A percentile compares a stretch with the other conserved stretches of the same genome.
Evolutionary conservation across 2,329 filamentous ascomycete species (phyloP).

Genomic region (Phaeosphaeria sp.): DNA sequence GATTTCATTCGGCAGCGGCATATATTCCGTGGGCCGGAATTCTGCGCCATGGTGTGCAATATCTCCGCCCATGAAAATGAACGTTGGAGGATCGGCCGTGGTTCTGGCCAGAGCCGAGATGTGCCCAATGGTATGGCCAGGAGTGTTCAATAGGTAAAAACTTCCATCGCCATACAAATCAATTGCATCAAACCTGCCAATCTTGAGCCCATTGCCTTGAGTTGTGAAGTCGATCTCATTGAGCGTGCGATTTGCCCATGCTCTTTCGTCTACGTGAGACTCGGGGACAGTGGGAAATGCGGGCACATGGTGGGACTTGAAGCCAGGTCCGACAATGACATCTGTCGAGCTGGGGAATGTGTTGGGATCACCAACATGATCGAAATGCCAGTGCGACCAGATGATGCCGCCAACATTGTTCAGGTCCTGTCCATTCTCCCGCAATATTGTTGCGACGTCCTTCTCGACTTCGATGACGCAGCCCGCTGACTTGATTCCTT

Average conservation of each 20-base stretch:
- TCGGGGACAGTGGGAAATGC: background rate
- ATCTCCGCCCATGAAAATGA: slow-evolving; percentile 30
- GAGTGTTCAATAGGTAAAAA: slow-evolving; percentile 62
- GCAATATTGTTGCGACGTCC: background rate
- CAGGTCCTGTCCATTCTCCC: background rate
- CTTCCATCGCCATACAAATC: slow-evolving; percentile 64
- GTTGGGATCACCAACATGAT: background rate
- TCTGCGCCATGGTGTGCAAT: slow-evolving; percentile 22
- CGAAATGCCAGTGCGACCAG: background rate
- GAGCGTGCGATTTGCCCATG: slow-evolving; percentile 1
- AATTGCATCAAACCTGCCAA: slow-evolving; percentile 54
- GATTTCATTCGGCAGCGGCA: background rate
- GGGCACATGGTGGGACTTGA: background rate
- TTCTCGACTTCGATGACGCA: background rate
- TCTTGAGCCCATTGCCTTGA: slow-evolving; percentile 13
- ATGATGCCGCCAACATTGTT: background rate
- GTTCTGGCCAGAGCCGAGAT: slow-evolving; percentile 50
- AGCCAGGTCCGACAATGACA: background rate
- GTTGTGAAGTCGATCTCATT: slow-evolving; percentile 10
- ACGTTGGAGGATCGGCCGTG: background rate
- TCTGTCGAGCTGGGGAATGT: background rate
- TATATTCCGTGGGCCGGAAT: slow-evolving; percentile 14
- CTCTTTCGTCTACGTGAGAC: background rate
- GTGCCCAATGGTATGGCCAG: slow-evolving; percentile 59
- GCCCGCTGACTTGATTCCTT: background rate